Base-by-base conservation (phyloP, 1,284 basidiomycete genomes). In the Agaricales sp. region DNA sequence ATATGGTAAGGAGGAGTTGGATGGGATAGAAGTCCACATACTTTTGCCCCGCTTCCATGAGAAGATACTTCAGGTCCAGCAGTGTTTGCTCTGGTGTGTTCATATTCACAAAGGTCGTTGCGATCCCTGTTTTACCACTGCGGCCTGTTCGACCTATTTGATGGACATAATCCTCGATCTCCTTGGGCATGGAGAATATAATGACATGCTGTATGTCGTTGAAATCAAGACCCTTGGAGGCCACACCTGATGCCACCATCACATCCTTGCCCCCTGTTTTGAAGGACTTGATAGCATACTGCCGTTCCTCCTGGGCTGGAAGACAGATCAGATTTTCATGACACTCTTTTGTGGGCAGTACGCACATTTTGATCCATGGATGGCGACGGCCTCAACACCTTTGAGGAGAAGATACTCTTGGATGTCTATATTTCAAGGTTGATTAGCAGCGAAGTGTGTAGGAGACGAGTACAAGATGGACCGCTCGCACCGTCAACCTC, bases 91-190 rank as follows among this genome's bases (percentile, higher is more conserved):
- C 94, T 0, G 87, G 77, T 2, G 94, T 96, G 60, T 90, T 91
- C 84, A 94, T 93, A 63, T 99, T 99, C 51, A 99, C 92, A 65
- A 99, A 99, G n/a, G 96, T 96, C 19, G 96, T 99, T n/a, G 96
- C 96, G 49, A 98, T 93, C 54, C 96, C 96, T 1, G 95, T 99
- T 64, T 97, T 98, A 20, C 96, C 96, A 54, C 89, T 92, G 55
- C 96, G 84, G 49, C 96, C 96, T 1, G 96, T 99, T 57, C 96
- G 87, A 20, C 96, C 96, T 57, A 99, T 98, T 67, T 98, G 94
- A 71, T 99, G 96, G 24, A 96, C 92, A 59, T 94, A 94, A 63
- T 95, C 92, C 68, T 97, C 96, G 52, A 99, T 98, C 69, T 99
- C 96, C 65, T 97, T 98, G 0, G 96, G 96, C 96, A 99, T 99